Evolutionary conservation across 148 eudicot genomes (phyloP).

Genomic region (Heliamphora exappendiculata): DNA sequence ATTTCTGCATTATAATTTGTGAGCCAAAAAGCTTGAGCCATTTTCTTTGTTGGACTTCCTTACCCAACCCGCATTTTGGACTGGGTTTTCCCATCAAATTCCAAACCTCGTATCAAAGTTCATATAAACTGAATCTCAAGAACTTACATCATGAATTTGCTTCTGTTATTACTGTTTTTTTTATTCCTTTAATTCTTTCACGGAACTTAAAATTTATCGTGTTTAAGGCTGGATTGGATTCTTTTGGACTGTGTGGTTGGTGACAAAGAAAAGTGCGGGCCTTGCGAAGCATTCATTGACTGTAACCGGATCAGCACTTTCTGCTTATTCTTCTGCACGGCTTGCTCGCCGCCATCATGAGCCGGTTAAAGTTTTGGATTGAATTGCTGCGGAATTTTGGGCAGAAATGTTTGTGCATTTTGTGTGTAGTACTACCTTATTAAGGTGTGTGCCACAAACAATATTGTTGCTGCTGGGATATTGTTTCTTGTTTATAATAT

Average conservation of each 20-base stretch:
- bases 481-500: not conserved
- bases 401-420: not conserved
- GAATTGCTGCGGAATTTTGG: not conserved
- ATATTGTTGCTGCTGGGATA: not conserved
- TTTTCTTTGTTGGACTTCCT: no score
- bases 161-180: not conserved
- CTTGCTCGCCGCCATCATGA: constrained; percentile 25
- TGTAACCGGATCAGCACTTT: constrained; percentile 51
- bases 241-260: constrained; percentile 60
- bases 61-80: no score
- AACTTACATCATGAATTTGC: not conserved
- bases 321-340: constrained; percentile 42
- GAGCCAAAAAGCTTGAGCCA: no score
- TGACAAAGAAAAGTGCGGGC: constrained; percentile 36
- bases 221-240: constrained; percentile 78
- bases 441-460: not conserved
- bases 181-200: not conserved
- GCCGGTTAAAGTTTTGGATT: constrained; percentile 17
- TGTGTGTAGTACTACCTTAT: not conserved
- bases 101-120: no score
- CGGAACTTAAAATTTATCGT: not conserved
- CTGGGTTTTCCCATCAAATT: no score
- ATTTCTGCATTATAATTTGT: no score
- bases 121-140: not conserved
- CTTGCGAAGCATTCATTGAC: constrained; percentile 49